These are phyloP conservation scores for Camelina sativa DNA, from an alignment of 345 rosid species.

Conservation along the genomic window DNA sequence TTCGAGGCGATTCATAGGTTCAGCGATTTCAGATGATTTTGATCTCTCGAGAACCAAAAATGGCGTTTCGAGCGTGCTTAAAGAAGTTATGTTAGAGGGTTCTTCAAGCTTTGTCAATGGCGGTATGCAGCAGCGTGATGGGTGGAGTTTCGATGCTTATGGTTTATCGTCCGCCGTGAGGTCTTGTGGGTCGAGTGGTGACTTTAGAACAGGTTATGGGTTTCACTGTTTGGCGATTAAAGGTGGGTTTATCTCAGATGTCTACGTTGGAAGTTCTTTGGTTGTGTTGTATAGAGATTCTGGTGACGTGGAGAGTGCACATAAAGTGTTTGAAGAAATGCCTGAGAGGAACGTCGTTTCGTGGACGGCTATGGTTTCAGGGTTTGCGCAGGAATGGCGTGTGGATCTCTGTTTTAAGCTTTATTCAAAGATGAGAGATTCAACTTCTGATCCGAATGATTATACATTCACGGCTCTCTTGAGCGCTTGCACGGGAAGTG, in stretches of 20 bases:
- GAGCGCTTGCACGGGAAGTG: constrained; percentile 82
- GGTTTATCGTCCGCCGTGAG: constrained; percentile 65
- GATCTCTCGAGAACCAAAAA: constrained; percentile 17
- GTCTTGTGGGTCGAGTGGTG: constrained; percentile 55
- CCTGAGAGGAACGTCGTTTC: constrained; percentile 78
- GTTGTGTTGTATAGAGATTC: constrained; percentile 60
- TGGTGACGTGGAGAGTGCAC: constrained; percentile 50
- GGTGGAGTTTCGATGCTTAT: constrained; percentile 46
- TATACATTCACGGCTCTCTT: constrained; percentile 74
- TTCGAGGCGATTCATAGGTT: constrained; percentile 37
- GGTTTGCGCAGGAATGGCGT: constrained; percentile 75
- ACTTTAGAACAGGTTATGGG: constrained; percentile 59
- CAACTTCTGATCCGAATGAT: constrained; percentile 65
- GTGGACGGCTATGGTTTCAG: constrained; percentile 86
- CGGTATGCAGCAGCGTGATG: constrained; percentile 20
- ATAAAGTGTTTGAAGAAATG: constrained; percentile 77
- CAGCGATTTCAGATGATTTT: constrained; percentile 22
- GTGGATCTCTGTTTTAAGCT: constrained; percentile 64
- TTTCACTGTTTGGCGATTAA: constrained; percentile 64
- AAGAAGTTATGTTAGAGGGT: constrained; percentile 46
- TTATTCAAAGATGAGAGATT: constrained; percentile 66
- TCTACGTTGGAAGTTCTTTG: constrained; percentile 76
- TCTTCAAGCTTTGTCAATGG: constrained; percentile 8
- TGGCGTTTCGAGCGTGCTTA: constrained; percentile 42
- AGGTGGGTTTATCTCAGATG: constrained; percentile 60